Conservation (phyloP, 345 rosid genomes). For the Syzygium aqueum region DNA sequence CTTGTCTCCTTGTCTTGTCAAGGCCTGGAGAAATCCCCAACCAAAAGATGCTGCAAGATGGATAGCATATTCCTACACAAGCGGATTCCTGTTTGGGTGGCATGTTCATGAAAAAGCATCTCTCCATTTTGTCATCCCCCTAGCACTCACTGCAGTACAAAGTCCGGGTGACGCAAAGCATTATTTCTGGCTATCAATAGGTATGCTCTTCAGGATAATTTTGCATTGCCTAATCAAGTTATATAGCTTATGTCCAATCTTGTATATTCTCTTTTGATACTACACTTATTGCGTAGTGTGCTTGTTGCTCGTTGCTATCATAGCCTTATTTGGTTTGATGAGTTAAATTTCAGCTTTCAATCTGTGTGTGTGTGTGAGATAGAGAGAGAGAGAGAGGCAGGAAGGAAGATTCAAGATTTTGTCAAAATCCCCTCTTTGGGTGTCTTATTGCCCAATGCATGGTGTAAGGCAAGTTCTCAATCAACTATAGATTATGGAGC, state of each 20-base stretch:
- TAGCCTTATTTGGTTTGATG: not conserved
- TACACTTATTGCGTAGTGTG: not conserved
- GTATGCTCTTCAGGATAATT: slow-evolving; percentile 18
- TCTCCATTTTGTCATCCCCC: slow-evolving; percentile 78
- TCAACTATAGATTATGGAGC: not conserved
- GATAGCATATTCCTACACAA: slow-evolving; percentile 76
- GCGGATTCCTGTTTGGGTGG: slow-evolving; percentile 95
- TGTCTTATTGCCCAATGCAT: not conserved
- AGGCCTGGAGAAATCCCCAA: slow-evolving; percentile 64
- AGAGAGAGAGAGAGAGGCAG: not conserved
- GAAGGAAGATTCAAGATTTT: not conserved
- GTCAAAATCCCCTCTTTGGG: not conserved
- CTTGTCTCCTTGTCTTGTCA: slow-evolving; percentile 63
- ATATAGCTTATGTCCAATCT: not conserved
- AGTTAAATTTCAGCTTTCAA: not conserved
- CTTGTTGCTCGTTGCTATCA: not conserved
- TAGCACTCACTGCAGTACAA: slow-evolving; percentile 62
- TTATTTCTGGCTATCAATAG: slow-evolving; percentile 69
- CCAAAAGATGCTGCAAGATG: slow-evolving; percentile 50
- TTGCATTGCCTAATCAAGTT: not conserved
- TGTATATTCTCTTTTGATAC: not conserved
- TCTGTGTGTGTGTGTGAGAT: not conserved
- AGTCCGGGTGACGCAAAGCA: slow-evolving; percentile 83
- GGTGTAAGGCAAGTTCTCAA: not conserved
- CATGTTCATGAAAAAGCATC: slow-evolving; percentile 98